Evolutionary conservation across 305 asterid species (phyloP).

Genomic region (Fraxinus baroniana): DNA sequence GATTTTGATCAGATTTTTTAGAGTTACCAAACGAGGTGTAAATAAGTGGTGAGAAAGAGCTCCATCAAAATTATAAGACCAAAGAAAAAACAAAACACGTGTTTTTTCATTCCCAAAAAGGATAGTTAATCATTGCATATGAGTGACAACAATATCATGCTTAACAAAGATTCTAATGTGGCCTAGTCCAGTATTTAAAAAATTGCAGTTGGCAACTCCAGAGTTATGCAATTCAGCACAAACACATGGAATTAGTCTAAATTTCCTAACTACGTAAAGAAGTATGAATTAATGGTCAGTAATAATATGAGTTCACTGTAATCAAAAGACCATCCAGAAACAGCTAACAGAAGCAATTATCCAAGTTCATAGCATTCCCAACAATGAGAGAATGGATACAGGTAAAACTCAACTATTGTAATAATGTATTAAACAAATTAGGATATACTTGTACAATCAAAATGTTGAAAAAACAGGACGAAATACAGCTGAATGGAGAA

Average conservation of each 20-base stretch:
- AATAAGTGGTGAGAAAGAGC: slow-evolving; percentile 10
- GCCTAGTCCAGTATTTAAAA: background rate
- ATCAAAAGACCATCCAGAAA: background rate
- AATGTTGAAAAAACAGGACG: background rate
- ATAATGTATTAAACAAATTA: background rate
- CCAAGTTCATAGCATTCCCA: background rate
- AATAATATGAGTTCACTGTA: background rate
- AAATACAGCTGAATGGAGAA: background rate
- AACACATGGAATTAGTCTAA: background rate
- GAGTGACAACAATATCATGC: background rate
- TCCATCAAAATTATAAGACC: background rate
- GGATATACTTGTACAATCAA: background rate
- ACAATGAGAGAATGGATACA: background rate
- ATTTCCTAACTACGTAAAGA: background rate
- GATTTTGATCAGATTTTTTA: too few relatives aligned
- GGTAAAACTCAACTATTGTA: background rate
- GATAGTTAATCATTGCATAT: background rate
- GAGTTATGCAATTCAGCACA: background rate
- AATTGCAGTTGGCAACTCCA: background rate
- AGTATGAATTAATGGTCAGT: background rate
- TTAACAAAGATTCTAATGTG: background rate
- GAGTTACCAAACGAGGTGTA: background rate
- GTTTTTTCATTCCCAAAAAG: background rate
- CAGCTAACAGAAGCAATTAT: background rate
- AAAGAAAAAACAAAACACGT: background rate